Evolutionary conservation across 1,139 yeast genomes (phyloP).

Genomic region (Hansenula lynferdii): DNA sequence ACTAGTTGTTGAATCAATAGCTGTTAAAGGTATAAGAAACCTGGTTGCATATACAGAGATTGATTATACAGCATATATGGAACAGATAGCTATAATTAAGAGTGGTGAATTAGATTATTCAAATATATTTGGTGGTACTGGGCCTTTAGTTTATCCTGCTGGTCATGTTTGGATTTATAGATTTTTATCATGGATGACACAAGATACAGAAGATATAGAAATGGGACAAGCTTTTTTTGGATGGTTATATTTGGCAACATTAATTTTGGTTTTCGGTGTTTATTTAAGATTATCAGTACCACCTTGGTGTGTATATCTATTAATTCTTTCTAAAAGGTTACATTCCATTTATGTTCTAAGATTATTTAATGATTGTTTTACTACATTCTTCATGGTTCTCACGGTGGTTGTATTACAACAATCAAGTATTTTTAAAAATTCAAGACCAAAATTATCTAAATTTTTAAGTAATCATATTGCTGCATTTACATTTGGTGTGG

Average conservation of each 20-base stretch:
- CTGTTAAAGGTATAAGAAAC: constrained; percentile 46
- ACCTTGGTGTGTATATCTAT: constrained; percentile 62
- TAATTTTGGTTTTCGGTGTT: constrained; percentile 44
- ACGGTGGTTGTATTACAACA: constrained; percentile 54
- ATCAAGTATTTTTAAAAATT: constrained; percentile 34
- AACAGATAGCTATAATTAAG: constrained; percentile 60
- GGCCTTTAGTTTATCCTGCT: constrained; percentile 93
- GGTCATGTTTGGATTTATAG: constrained; percentile 78
- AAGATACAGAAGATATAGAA: constrained; percentile 47
- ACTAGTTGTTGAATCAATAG: constrained; percentile 42
- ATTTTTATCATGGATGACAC: constrained; percentile 52
- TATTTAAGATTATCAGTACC: constrained; percentile 42
- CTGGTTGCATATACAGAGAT: constrained; percentile 79
- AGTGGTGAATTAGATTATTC: constrained; percentile 71
- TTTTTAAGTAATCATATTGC: constrained; percentile 33
- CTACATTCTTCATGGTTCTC: constrained; percentile 60
- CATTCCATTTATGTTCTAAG: constrained; percentile 83
- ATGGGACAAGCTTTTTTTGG: constrained; percentile 67
- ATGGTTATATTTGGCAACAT: constrained; percentile 54
- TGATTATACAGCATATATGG: constrained; percentile 88
- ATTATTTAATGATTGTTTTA: constrained; percentile 84
- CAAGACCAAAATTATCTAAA: constrained; percentile 13
- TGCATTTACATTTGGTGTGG: constrained; percentile 57
- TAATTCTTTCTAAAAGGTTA: constrained; percentile 67
- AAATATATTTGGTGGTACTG: constrained; percentile 77